Percentiles rank a stretch among this genome's conserved stretches.
Evolutionary conservation across 1,284 basidiomycete species (phyloP).

Genomic region (Trichosporon ovoides): DNA sequence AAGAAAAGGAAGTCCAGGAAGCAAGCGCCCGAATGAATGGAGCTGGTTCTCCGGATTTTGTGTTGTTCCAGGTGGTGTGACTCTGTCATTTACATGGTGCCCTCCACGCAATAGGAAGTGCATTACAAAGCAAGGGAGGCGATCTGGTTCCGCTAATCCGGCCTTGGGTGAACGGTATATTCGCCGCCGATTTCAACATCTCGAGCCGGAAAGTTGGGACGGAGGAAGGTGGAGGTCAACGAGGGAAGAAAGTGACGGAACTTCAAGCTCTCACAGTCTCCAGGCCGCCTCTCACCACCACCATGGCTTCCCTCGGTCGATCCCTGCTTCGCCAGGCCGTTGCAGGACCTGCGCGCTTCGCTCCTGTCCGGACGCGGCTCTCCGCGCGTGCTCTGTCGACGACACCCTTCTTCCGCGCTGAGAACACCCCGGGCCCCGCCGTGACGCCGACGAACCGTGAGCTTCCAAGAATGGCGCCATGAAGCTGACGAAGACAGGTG

Average conservation of each 20-base stretch:
- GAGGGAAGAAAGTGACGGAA: not conserved
- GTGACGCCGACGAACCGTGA: conserved; percentile 14
- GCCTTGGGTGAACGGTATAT: too few relatives aligned
- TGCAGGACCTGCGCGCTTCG: not conserved
- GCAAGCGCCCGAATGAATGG: not conserved
- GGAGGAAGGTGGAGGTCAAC: not conserved
- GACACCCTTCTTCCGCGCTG: not conserved
- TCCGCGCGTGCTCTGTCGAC: not conserved
- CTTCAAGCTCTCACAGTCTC: not conserved
- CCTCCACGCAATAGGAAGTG: too few relatives aligned
- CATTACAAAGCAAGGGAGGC: too few relatives aligned
- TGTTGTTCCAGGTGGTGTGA: not conserved
- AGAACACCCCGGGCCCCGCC: conserved; percentile 25
- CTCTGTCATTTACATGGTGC: not conserved
- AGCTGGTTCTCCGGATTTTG: not conserved
- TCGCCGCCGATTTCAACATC: too few relatives aligned
- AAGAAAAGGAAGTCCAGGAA: not conserved
- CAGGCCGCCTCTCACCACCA: not conserved
- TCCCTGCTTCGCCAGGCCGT: conserved; percentile 1
- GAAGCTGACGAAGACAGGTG: conserved; percentile 55
- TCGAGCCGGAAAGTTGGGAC: too few relatives aligned
- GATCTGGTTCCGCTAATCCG: not conserved
- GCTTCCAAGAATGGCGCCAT: not conserved
- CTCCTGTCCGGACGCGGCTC: not conserved
- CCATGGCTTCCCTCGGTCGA: not conserved